These are phyloP conservation scores for Fermentozyma sake DNA, from an alignment of 1,139 yeast species.

Conservation along the genomic window DNA sequence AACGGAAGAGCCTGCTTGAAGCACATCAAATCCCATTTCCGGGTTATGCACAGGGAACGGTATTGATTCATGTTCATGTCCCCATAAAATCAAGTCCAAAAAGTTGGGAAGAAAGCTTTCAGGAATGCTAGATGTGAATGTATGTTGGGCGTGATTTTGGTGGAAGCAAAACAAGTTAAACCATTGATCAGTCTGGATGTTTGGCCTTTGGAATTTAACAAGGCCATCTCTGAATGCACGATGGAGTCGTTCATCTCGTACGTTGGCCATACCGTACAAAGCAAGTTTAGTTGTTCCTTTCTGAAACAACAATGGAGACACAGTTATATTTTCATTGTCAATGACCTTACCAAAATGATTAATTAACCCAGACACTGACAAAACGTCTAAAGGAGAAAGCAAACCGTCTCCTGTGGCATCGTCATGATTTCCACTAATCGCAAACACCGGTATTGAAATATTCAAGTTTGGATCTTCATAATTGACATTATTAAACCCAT, in stretches of 20 bases:
- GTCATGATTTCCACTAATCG: constrained; percentile 95
- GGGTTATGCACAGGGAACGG: constrained; percentile 67
- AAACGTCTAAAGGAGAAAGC: constrained; percentile 82
- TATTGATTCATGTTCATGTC: constrained; percentile 95
- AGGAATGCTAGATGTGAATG: constrained; percentile 78
- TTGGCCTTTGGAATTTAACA: constrained; percentile 76
- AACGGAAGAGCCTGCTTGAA: constrained; percentile 93
- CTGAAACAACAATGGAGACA: constrained; percentile 75
- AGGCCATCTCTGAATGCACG: constrained; percentile 77
- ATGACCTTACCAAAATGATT: constrained; percentile 87
- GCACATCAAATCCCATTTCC: constrained; percentile 66
- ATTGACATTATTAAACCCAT: constrained; percentile 65
- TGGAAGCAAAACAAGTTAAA: constrained; percentile 87
- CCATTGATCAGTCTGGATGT: constrained; percentile 58
- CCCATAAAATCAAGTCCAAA: constrained; percentile 86
- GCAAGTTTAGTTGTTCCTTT: constrained; percentile 84
- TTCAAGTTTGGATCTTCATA: constrained; percentile 89
- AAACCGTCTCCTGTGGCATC: constrained; percentile 90
- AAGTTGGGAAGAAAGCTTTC: constrained; percentile 80
- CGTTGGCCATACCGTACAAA: constrained; percentile 82
- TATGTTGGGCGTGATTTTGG: constrained; percentile 80
- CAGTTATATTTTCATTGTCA: constrained; percentile 68
- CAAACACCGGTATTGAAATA: constrained; percentile 88
- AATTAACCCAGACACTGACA: constrained; percentile 76
- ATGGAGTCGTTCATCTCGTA: constrained; percentile 83